A percentile compares a stretch with the other conserved stretches of the same genome.
Evolutionary conservation across 345 rosid species (phyloP).

Genomic region (Aegle marmelos): DNA sequence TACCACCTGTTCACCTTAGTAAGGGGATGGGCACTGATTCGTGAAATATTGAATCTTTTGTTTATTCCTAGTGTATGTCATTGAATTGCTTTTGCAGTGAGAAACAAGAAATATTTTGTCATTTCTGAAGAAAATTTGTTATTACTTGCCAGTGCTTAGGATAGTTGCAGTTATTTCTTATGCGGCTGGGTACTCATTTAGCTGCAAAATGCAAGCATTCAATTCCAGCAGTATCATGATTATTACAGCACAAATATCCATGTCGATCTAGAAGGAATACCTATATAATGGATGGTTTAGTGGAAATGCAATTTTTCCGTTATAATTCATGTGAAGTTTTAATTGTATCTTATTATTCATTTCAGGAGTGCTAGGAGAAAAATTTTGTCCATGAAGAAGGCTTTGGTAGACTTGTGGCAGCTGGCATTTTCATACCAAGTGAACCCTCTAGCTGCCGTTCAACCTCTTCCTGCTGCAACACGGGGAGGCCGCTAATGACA

Average conservation of each 20-base stretch:
- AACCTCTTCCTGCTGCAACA: conserved; percentile 50
- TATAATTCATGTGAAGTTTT: not conserved
- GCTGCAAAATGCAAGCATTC: not conserved
- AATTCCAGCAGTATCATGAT: not conserved
- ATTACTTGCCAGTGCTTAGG: not conserved
- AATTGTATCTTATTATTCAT: not conserved
- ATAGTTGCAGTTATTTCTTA: not conserved
- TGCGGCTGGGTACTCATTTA: not conserved
- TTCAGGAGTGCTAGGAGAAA: conserved; percentile 53
- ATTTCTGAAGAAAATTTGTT: not conserved
- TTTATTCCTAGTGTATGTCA: not conserved
- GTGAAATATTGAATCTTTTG: not conserved
- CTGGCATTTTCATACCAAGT: conserved; percentile 92
- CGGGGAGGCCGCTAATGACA: conserved; percentile 7
- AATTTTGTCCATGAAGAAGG: conserved; percentile 43
- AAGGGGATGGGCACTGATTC: not conserved
- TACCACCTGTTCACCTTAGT: not conserved
- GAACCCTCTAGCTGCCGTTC: conserved; percentile 88
- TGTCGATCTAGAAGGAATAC: not conserved
- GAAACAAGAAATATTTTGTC: not conserved
- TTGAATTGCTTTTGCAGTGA: not conserved
- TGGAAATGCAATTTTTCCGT: not conserved
- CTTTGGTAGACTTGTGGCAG: conserved; percentile 73
- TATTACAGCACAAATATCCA: not conserved
- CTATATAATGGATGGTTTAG: too few species aligned